Evolutionary conservation across 345 rosid species (phyloP), one percentile per base, ranked within the genome.

Genomic region (Ceriops decandra): DNA sequence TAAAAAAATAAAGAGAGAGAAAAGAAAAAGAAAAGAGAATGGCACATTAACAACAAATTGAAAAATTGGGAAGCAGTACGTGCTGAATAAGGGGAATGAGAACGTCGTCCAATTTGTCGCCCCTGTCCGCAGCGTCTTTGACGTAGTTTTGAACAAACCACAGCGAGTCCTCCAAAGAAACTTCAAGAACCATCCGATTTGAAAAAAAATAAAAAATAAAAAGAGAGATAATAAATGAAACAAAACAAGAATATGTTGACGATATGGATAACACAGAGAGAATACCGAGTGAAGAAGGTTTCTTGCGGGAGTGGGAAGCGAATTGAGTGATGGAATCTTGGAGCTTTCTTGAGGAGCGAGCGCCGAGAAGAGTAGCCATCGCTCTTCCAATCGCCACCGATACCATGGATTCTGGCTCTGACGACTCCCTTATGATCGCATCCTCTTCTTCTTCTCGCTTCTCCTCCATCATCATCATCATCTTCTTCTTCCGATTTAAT

Each of bases 271-370:
- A 33, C 36, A 33, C 1, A 33, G 36, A 33, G 6, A 33, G 36
- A 27, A 63, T 60, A 85, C 95, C 96, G 7, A 82, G 80, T 42
- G 49, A 42, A 0, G 85, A 72, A 64, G 84, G 74, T 20, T 67
- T 77, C 63, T 66, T 74, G 64, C 9, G 31, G 21, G 83, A 79
- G 61, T 82, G 78, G 22, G 77, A 75, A 72, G 87, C 68, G 35
- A 87, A 75, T 59, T 82, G 81, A 36, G 85, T 78, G 49, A 85
- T 63, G 78, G 88, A 74, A 62, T 83, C 85, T 17, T 52, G 84
- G 68, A 92, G 91, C 83, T 87, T 90, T 68, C 67, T 88, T 68
- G 96, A 71, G 72, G 96, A 72, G 74, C 88, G 92, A 71, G 96
- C 73, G 0, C 82, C 27, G 68, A 92, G 92, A 22, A 92, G 82